Evolutionary conservation across 345 rosid species (phyloP).

Genomic region (Pseudoturritis turrita): DNA sequence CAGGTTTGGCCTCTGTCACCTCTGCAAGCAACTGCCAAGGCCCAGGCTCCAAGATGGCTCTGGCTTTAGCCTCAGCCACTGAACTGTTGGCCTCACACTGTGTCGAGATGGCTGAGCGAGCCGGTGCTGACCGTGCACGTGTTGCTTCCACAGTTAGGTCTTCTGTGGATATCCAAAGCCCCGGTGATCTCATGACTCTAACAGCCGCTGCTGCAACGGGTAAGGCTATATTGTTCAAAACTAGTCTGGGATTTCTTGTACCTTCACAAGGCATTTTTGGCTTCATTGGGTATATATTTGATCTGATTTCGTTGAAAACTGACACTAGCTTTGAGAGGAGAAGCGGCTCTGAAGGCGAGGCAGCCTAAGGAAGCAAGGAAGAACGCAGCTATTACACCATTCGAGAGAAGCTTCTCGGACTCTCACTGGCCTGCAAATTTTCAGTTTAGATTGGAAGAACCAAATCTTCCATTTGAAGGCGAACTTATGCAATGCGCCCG

Average conservation of each 20-base stretch:
- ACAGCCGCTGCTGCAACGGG: slow-evolving; percentile 98
- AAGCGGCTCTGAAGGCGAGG: slow-evolving; percentile 78
- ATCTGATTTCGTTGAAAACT: slow-evolving; percentile 1
- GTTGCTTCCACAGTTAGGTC: slow-evolving; percentile 68
- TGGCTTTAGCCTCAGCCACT: slow-evolving; percentile 78
- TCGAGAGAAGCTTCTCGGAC: slow-evolving; percentile 54
- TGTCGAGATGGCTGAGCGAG: slow-evolving; percentile 72
- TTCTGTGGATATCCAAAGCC: slow-evolving; percentile 68
- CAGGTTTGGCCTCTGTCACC: slow-evolving; percentile 86
- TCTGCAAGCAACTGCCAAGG: slow-evolving; percentile 44
- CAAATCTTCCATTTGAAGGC: slow-evolving; percentile 30
- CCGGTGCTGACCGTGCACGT: slow-evolving; percentile 72
- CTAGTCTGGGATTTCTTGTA: background rate
- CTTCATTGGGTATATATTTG: background rate
- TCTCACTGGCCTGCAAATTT: slow-evolving; percentile 37
- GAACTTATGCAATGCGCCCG: slow-evolving; percentile 30
- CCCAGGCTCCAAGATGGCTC: slow-evolving; percentile 57
- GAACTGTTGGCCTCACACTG: slow-evolving; percentile 90
- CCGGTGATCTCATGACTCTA: slow-evolving; percentile 85
- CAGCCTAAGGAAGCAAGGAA: slow-evolving; percentile 81
- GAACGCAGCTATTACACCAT: slow-evolving; percentile 82
- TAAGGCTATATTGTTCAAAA: slow-evolving; percentile 12
- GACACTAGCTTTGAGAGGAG: slow-evolving; percentile 77
- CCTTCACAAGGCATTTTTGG: background rate
- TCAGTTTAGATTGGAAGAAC: slow-evolving; percentile 24